phyloP scores from a whole-genome alignment of 208 protist species.

The Hexamita inflata region DNA sequence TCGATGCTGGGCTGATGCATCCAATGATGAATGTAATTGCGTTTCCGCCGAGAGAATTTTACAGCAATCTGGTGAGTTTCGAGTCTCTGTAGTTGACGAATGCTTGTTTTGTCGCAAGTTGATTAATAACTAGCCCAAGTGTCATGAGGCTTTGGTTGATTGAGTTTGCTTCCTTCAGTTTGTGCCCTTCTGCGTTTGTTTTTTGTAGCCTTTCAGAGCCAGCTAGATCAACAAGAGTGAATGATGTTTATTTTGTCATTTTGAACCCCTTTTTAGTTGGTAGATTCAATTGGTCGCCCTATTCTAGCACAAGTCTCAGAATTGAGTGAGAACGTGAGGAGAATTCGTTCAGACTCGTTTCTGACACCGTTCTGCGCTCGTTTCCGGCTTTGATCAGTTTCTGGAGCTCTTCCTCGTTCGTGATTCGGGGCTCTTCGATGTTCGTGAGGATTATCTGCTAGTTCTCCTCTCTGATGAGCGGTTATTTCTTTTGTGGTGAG shows the following conservation, averaged over 20 bases:
- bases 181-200: conserved; percentile 1
- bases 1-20: background rate
- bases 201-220: conserved; percentile 22
- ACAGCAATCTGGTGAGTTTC: background rate
- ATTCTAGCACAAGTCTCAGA: background rate
- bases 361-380: background rate
- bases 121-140: conserved; percentile 20
- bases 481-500: background rate
- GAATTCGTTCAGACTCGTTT: conserved; percentile 24
- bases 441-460: background rate
- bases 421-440: background rate
- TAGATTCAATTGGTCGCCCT: background rate
- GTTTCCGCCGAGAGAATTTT: conserved; percentile 4
- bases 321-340: conserved; percentile 33
- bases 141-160: conserved; percentile 29
- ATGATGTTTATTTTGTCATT: background rate
- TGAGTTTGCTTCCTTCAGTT: conserved; percentile 31
- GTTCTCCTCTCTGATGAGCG: background rate
- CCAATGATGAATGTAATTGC: background rate
- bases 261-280: background rate
- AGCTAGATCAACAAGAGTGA: conserved; percentile 36
- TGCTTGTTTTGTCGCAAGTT: background rate
- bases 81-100: conserved; percentile 15
- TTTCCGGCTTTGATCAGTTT: background rate
- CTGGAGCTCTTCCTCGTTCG: background rate